Percentiles rank a stretch among this genome's conserved stretches.
Evolutionary conservation across 768 basidiomycete species (phyloP).

Genomic region (Termitomyces sp.): DNA sequence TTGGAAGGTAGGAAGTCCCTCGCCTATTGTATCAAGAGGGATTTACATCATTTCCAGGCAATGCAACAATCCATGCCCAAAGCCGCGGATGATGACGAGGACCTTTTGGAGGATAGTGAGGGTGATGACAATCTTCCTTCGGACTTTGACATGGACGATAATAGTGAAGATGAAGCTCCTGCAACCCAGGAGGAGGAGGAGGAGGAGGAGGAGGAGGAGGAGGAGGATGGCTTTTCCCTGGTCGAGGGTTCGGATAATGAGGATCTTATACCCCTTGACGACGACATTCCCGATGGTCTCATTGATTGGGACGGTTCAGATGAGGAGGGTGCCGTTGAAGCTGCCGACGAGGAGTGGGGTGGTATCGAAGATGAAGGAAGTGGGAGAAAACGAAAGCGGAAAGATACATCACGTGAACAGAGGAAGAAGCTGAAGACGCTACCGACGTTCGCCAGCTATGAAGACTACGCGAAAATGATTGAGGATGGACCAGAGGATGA

Average conservation of each 20-base stretch:
- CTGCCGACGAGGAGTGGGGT: constrained; percentile 53
- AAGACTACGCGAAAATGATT: constrained; percentile 83
- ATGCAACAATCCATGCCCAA: constrained; percentile 88
- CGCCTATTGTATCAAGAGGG: background rate
- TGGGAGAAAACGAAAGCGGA: constrained; percentile 45
- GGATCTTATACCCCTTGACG: constrained; percentile 58
- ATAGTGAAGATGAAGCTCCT: constrained; percentile 22
- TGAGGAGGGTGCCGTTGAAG: constrained; percentile 34
- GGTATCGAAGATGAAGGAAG: constrained; percentile 35
- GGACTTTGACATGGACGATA: constrained; percentile 30
- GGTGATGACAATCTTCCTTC: constrained; percentile 25
- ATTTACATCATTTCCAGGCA: constrained; percentile 44
- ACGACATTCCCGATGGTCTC: constrained; percentile 52
- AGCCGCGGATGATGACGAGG: constrained; percentile 45
- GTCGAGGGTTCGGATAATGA: constrained; percentile 72
- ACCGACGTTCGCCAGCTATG: constrained; percentile 84
- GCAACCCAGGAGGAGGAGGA: constrained; percentile 30
- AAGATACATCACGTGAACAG: constrained; percentile 37
- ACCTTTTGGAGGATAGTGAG: constrained; percentile 35
- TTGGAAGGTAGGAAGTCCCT: constrained; percentile 69
- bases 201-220: constrained; percentile 27
- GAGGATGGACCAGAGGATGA: constrained; percentile 74
- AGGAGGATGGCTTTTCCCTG: constrained; percentile 48
- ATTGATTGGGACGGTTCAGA: constrained; percentile 60
- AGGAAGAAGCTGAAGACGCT: constrained; percentile 68